A percentile compares a stretch with the other conserved stretches of the same genome.
Conservation (phyloP, 805 yeast genomes). For the Candida suzukii region DNA sequence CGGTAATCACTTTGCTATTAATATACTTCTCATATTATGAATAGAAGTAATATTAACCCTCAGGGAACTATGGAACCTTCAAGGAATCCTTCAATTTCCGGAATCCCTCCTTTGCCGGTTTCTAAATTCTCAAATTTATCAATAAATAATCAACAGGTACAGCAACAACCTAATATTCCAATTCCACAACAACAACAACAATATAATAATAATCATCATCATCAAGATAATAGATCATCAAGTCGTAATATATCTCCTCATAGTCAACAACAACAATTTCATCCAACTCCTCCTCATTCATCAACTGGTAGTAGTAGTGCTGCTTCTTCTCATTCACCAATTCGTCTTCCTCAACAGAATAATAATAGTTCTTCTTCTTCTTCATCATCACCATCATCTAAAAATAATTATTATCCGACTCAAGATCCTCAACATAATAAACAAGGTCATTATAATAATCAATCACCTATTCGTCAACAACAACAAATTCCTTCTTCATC, state of each 20-base stretch:
- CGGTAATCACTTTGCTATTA: too few relatives aligned
- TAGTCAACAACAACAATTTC: background rate
- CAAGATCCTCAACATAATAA: background rate
- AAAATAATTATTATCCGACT: constrained; percentile 5
- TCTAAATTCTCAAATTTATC: constrained; percentile 11
- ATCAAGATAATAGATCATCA: too few relatives aligned
- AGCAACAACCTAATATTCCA: constrained; percentile 2
- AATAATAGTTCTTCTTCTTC: constrained; percentile 5
- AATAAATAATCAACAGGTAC: constrained; percentile 1
- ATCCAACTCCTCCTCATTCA: background rate
- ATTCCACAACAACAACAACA: background rate
- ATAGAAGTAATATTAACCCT: too few relatives aligned
- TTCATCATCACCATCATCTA: background rate
- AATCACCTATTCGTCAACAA: background rate
- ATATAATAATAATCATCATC: background rate
- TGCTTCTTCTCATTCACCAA: constrained; percentile 1
- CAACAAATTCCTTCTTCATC: background rate
- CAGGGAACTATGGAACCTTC: background rate
- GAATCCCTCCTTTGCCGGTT: constrained; percentile 11
- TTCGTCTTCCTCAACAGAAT: constrained; percentile 7
- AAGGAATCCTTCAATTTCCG: background rate
- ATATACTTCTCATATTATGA: too few relatives aligned
- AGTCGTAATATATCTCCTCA: too few relatives aligned
- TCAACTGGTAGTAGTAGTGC: too few relatives aligned
- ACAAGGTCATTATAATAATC: background rate